Conservation (phyloP, 2,329 filamentous ascomycete species). For the Penicillium psychrosexuale region DNA sequence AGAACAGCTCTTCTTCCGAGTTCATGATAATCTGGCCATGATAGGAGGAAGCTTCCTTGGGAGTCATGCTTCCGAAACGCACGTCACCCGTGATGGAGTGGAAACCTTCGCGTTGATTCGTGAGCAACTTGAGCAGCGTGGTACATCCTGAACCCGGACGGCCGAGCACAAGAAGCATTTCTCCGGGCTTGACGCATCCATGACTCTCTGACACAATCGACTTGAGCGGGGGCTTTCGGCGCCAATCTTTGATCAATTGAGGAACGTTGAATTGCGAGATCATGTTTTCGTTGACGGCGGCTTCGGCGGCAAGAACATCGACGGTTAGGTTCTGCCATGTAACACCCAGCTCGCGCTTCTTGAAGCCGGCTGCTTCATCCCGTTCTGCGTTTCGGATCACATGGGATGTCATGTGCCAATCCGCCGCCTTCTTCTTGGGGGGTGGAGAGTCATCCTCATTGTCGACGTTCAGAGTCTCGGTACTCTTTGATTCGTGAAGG, state of each 20-base stretch:
- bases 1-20: conserved; percentile 52
- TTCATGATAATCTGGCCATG: conserved; percentile 58
- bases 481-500: conserved; percentile 21
- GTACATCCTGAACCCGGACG: conserved; percentile 68
- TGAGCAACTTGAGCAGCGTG: conserved; percentile 64
- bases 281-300: conserved; percentile 13
- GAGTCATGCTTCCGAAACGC: conserved; percentile 49
- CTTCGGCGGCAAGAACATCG: conserved; percentile 9
- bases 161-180: conserved; percentile 68
- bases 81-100: conserved; percentile 58
- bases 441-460: background rate
- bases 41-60: conserved; percentile 46
- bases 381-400: conserved; percentile 37
- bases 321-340: conserved; percentile 9
- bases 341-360: conserved; percentile 7
- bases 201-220: conserved; percentile 62
- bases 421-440: conserved; percentile 31
- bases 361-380: conserved; percentile 10
- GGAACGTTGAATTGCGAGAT: conserved; percentile 11
- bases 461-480: conserved; percentile 19
- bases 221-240: conserved; percentile 11
- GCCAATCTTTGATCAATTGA: conserved; percentile 7
- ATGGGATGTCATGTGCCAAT: conserved; percentile 50
- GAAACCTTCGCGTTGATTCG: conserved; percentile 61
- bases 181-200: conserved; percentile 68